Evolutionary conservation across 805 yeast species (phyloP), one percentile per base, ranked within the genome.

Genomic region (Ogataea methanolica): DNA sequence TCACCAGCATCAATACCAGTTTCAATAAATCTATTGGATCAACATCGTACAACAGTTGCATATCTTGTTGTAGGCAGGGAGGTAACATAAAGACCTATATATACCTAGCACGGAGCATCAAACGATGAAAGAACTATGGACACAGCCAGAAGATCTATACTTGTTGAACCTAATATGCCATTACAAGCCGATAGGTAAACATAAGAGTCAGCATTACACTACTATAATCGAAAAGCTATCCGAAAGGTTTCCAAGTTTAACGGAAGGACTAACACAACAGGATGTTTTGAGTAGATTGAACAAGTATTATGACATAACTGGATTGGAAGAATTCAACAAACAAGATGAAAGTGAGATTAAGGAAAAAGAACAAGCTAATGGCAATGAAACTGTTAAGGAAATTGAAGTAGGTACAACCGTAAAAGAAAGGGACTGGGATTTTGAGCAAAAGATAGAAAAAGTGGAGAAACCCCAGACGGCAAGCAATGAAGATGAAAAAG

Each of bases 151-250:
- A 36, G 62, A 57, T 36, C 42, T 54, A 22, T 50, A 42, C 15
- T 55, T 65, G 4, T 43, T 65, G 41, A 53, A 56, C 17, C 46
- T 56, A 14, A 34, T 62, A 9, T 62, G 66, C 34, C 61, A 55
- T 37, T 54, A 63, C 44, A 62, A 61, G 43, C 69, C 69, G 19
- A 44, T 62, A n/a, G 67, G 66, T 4, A 48, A 51, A 17, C 41
- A 51, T 1, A 42, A 49, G 26, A 54, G 54, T 1, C 43, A 48
- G 12, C 48, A 51, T 17, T 53, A 47, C 15, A 42, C 46, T 6
- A 43, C 44, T 12, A 51, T 65, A 1, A 41, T 53, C 16, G 45
- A 52, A 29, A 47, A 54, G 36, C 19, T 65, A 21, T 47, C 52
- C 15, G 55, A 49, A 36, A 50, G 53, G 41, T 62, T 54, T 34